Base-by-base conservation (phyloP, 345 rosid species). In the Gossypium stocksii region DNA sequence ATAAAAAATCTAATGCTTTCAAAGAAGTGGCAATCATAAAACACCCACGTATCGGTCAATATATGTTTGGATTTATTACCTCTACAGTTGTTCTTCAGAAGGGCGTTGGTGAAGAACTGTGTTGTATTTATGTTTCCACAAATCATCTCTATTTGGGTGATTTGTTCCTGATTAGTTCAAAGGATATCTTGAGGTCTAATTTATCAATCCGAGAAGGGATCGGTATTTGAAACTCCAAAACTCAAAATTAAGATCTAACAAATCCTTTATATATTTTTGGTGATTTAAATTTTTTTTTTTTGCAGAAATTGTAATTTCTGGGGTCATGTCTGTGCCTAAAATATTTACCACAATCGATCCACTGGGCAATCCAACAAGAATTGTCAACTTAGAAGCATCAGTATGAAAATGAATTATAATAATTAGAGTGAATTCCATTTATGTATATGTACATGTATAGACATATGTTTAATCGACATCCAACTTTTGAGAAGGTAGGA, bases 81-180 rank as follows among this genome's bases (percentile, higher is more conserved):
- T 87, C 93, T 1, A 77, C 88, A 14, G 89, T 91, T 66, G 72
- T 86, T 74, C 97, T 91, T 59, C 88, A 85, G 29, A 83, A 85
- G n/a, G 82, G 79, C 65, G 72, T 84, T 5, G 87, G 87, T 20
- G 80, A 86, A 57, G 94, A 88, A 53, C 92, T 34, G 7, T 34
- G 41, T 5, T 34, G 7, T 34, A 7, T 34, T 34, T 34, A 34
- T 34, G 41, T 34, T 54, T 90, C 92, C 1, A 81, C 94, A 2
- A 88, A 90, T 78, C 90, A 90, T 80, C 90, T 90, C 46, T 90
- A 88, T 45, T 85, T 88, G 6, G 92, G 90, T 38, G 92, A 90
- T 63, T 80, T 88, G 66, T 85, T 84, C 76, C 87, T 90, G 62
- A 80, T 88, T 59, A 84, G 90, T 73, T 78, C 88, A 6, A 88